Evolutionary conservation across 176 grass and related monocot species (phyloP), one percentile per base, ranked within the genome.

Genomic region (Triticum urartu): DNA sequence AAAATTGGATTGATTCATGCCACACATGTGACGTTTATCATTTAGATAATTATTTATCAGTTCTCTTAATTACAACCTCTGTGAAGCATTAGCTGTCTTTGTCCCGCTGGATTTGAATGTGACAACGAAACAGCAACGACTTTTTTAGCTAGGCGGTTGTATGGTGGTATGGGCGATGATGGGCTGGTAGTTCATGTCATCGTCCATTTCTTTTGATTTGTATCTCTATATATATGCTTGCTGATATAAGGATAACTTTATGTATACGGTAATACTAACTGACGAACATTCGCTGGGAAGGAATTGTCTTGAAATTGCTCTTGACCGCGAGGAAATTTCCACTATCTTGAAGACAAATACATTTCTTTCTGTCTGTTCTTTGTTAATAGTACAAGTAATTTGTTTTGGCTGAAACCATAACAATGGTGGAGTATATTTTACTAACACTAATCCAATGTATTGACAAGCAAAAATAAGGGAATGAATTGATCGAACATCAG

Each of bases 91-190:
- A 7, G 38, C 30, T 10, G 3, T 50, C 77, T 10, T 74, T 4
- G 58, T 58, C 12, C 35, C 35, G 6, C 2, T 56, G 24, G 68
- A 84, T 84, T 68, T 83, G 25, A 79, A 72, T 50, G 68, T 75
- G 80, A 90, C 6, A 80, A 59, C 21, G 45, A 87, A 83, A 45
- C 6, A 33, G 1, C 84, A 74, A 58, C 80, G 1, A 42, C 33
- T 56, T 45, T 20, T 21, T 58, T 89, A 40, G n/a, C 30, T 86
- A 28, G 35, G 50, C 50, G 2, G 50, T 54, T 54, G 50, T 18
- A 54, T 54, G 50, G 50, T 52, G 48, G 14, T 52, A 5, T 52
- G 5, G 48, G 48, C 0, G 48, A 52, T 6, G 48, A 52, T 52
- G 48, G 14, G 14, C 48, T 0, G 15, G 48, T 17, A 52, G 48